These are phyloP conservation scores for Pseudogymnoascus pannorum DNA, from an alignment of 2,329 filamentous ascomycete species.

Conservation along the genomic window DNA sequence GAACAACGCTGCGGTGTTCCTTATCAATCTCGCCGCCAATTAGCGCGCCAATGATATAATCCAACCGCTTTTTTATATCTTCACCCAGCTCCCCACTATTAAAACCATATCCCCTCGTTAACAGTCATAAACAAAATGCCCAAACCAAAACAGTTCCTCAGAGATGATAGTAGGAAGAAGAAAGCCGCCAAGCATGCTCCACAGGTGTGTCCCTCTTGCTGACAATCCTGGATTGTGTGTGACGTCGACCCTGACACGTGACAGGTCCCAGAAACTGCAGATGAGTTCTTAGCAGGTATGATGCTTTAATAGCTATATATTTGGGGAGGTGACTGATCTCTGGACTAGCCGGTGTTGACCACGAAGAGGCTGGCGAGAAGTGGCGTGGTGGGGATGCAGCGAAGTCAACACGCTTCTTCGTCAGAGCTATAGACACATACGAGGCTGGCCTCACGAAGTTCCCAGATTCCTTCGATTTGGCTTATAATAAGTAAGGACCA, in stretches of 20 bases:
- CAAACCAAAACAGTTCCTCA: constrained; percentile 33
- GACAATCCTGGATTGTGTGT: background rate
- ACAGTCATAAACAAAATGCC: constrained; percentile 16
- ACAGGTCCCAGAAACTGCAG: constrained; percentile 51
- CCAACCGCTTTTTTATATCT: background rate
- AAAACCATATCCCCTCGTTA: background rate
- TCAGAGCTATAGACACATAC: constrained; percentile 60
- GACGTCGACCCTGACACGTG: constrained; percentile 12
- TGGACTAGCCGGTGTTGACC: constrained; percentile 51
- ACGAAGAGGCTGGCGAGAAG: constrained; percentile 67
- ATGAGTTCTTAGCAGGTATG: constrained; percentile 58
- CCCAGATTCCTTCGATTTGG: constrained; percentile 59
- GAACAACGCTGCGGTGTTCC: background rate
- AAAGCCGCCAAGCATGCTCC: constrained; percentile 29
- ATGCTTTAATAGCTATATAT: background rate
- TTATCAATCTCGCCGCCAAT: background rate
- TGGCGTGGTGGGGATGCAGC: constrained; percentile 64
- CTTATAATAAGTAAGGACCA: constrained; percentile 61
- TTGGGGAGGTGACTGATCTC: background rate
- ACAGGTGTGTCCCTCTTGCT: constrained; percentile 16
- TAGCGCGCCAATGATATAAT: constrained; percentile 8
- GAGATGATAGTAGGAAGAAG: constrained; percentile 29
- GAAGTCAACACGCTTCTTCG: constrained; percentile 47
- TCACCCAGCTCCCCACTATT: background rate
- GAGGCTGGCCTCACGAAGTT: constrained; percentile 54